Percentiles rank a stretch among this genome's conserved stretches.
Evolutionary conservation across 331 rosid species (phyloP).

Genomic region (Pyracantha coccinea): DNA sequence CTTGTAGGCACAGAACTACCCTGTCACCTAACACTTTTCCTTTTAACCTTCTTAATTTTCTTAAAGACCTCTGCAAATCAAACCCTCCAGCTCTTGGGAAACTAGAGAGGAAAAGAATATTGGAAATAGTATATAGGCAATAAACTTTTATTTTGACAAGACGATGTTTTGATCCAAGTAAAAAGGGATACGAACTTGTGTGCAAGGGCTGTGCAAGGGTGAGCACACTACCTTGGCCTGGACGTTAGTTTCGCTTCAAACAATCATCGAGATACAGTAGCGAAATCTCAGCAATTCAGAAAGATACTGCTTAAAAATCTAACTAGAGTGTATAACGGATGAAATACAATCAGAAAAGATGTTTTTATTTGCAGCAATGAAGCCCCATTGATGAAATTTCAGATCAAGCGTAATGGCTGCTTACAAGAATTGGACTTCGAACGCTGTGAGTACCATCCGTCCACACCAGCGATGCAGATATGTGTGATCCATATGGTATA

Average conservation of each 20-base stretch:
- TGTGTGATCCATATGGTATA: background rate
- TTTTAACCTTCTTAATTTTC: background rate
- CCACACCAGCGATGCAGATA: constrained; percentile 29
- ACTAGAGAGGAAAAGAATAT: background rate
- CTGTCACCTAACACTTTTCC: background rate
- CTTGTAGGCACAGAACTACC: background rate
- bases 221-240: background rate
- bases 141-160: too few relatives aligned
- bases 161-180: too few relatives aligned
- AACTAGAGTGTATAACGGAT: background rate
- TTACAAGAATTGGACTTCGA: constrained; percentile 26
- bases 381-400: background rate
- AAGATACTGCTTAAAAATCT: background rate
- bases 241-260: background rate
- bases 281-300: background rate
- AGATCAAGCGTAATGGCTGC: background rate
- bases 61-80: background rate
- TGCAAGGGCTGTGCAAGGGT: too few relatives aligned
- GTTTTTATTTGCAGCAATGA: background rate
- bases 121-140: background rate
- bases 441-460: constrained; percentile 21
- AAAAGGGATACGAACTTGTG: too few relatives aligned
- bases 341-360: background rate
- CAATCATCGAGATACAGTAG: background rate
- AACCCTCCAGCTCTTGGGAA: background rate